These are phyloP conservation scores for Parastagonospora avenae DNA, from an alignment of 2,329 filamentous ascomycete species.

Conservation along the genomic window DNA sequence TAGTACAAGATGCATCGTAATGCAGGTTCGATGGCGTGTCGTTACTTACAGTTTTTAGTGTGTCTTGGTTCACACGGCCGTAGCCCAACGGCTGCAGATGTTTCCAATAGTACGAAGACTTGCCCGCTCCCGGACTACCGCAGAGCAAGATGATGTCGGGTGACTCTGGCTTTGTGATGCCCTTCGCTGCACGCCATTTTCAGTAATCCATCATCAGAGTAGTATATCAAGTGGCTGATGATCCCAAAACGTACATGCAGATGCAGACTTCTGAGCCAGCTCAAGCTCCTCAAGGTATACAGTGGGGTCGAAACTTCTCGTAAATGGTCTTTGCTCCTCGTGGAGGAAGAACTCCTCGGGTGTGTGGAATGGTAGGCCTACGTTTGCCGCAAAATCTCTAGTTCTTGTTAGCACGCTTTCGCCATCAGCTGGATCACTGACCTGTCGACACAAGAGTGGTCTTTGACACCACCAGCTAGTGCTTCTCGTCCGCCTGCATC, in stretches of 20 bases:
- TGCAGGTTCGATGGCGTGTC: constrained; percentile 5
- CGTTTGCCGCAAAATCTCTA: constrained; percentile 79
- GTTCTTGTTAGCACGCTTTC: constrained; percentile 15
- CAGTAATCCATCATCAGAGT: constrained; percentile 17
- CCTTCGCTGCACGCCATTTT: constrained; percentile 29
- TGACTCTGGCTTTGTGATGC: constrained; percentile 64
- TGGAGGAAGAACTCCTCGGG: constrained; percentile 91
- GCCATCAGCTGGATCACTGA: constrained; percentile 30
- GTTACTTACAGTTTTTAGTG: constrained; percentile 69
- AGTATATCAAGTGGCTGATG: constrained; percentile 16
- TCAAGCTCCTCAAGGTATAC: constrained; percentile 33
- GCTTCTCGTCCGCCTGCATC: constrained; percentile 70
- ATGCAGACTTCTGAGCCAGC: constrained; percentile 29
- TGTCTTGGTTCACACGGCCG: constrained; percentile 87
- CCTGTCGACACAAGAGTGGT: constrained; percentile 67
- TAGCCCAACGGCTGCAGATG: constrained; percentile 79
- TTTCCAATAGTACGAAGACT: constrained; percentile 87
- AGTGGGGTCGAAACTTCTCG: constrained; percentile 72
- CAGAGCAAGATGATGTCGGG: constrained; percentile 83
- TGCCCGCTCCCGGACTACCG: constrained; percentile 87
- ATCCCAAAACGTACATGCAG: constrained; percentile 39
- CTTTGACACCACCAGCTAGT: constrained; percentile 51
- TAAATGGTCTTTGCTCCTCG: constrained; percentile 68
- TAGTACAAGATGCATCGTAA: constrained; percentile 31
- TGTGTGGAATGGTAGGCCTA: constrained; percentile 79